These are phyloP conservation scores for Hypoxylon perforatum DNA, from an alignment of 495 filamentous ascomycete genomes.

Conservation along the genomic window DNA sequence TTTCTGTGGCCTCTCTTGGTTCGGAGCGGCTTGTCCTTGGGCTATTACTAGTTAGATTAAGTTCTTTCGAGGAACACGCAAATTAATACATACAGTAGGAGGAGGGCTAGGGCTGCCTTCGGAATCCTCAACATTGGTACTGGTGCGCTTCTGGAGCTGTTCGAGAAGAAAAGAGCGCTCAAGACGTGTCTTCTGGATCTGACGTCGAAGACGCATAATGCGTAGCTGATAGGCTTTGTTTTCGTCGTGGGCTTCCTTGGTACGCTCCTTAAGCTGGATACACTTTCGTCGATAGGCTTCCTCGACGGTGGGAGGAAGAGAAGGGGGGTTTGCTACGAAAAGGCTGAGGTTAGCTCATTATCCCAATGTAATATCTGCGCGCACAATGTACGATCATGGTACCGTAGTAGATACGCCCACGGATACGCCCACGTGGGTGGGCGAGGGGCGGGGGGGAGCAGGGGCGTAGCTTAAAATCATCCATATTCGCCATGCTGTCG, in stretches of 20 bases:
- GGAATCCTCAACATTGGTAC: conserved; percentile 79
- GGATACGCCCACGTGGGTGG: no score
- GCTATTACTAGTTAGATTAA: conserved; percentile 62
- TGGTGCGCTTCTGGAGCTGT: conserved; percentile 84
- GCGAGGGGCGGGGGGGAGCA: no score
- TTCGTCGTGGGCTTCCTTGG: conserved; percentile 87
- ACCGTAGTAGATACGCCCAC: no score
- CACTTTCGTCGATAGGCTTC: conserved; percentile 97
- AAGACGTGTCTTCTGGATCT: conserved; percentile 89
- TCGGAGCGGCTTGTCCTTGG: conserved; percentile 89
- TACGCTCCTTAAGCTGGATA: conserved; percentile 90
- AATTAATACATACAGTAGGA: conserved; percentile 68
- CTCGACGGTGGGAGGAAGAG: conserved; percentile 93
- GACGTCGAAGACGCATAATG: conserved; percentile 80
- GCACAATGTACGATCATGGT: conserved; percentile 14
- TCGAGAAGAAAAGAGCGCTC: conserved; percentile 91
- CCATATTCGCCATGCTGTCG: no score
- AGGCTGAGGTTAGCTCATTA: conserved; percentile 10
- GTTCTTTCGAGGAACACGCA: conserved; percentile 22
- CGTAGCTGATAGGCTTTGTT: conserved; percentile 84
- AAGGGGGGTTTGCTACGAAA: conserved; percentile 63
- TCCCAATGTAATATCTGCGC: background rate
- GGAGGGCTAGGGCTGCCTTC: conserved; percentile 78
- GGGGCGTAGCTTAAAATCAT: no score
- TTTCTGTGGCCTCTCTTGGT: conserved; percentile 81